Conservation (phyloP, 1,284 basidiomycete genomes). For the Phylloboletellus chloephorus region DNA sequence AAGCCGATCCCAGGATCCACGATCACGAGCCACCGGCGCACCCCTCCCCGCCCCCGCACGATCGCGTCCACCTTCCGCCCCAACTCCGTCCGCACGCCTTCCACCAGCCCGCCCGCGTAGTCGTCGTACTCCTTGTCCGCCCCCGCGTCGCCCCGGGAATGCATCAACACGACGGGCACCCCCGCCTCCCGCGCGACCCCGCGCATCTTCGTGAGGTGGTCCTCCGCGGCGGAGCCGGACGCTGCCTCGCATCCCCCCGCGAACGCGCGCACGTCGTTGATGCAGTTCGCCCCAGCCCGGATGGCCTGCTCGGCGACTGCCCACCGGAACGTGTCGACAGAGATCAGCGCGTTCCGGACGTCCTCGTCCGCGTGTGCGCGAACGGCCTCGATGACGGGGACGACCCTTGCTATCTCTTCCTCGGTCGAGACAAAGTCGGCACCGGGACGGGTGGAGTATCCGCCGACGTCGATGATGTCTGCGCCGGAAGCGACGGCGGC, state of each 20-base stretch:
- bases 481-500: slow-evolving; percentile 52
- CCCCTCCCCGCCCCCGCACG: slow-evolving; percentile 66
- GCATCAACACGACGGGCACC: slow-evolving; percentile 87
- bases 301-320: slow-evolving; percentile 77
- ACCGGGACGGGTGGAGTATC: slow-evolving; percentile 86
- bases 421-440: slow-evolving; percentile 62
- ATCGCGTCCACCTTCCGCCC: slow-evolving; percentile 63
- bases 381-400: slow-evolving; percentile 60
- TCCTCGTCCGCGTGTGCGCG: slow-evolving; percentile 24
- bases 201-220: slow-evolving; percentile 58
- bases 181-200: slow-evolving; percentile 54
- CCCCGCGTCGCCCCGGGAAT: slow-evolving; percentile 79
- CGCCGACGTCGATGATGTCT: slow-evolving; percentile 88
- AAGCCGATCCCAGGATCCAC: slow-evolving; percentile 95
- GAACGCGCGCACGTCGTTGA: slow-evolving; percentile 92
- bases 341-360: slow-evolving; percentile 54
- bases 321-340: slow-evolving; percentile 90
- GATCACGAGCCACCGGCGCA: slow-evolving; percentile 87
- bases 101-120: slow-evolving; percentile 42
- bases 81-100: slow-evolving; percentile 73
- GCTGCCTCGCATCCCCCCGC: slow-evolving; percentile 61
- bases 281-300: slow-evolving; percentile 82
- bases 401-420: slow-evolving; percentile 74
- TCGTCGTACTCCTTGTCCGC: slow-evolving; percentile 52
- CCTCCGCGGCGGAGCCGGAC: slow-evolving; percentile 29